Percentiles rank a stretch among this genome's conserved stretches.
Conservation (phyloP, 495 filamentous ascomycete genomes). For the Hypoxylon fuscum region DNA sequence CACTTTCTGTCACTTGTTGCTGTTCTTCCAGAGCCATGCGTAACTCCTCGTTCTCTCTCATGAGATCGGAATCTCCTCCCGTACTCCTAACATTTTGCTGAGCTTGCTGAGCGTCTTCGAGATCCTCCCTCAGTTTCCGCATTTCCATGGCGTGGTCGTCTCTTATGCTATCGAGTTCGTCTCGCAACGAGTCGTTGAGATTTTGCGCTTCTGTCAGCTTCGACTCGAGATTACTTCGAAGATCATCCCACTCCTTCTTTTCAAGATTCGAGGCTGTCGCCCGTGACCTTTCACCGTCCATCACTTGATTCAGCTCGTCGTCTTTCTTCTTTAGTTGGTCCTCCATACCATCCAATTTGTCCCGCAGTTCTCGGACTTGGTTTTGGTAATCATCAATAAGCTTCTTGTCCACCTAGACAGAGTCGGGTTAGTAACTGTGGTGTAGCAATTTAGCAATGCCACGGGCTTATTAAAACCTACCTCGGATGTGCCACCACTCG, state of each 20-base stretch:
- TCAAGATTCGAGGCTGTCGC: conserved; percentile 60
- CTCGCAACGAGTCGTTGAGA: conserved; percentile 76
- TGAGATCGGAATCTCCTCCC: conserved; percentile 66
- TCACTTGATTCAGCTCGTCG: conserved; percentile 54
- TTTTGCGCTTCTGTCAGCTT: conserved; percentile 81
- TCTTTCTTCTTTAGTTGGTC: conserved; percentile 60
- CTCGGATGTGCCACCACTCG: conserved; percentile 57
- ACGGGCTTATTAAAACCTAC: conserved; percentile 40
- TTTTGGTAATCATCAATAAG: conserved; percentile 78
- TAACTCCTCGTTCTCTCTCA: conserved; percentile 75
- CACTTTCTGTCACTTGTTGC: conserved; percentile 86
- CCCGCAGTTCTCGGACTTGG: conserved; percentile 77
- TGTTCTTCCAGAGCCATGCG: conserved; percentile 76
- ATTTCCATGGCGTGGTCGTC: conserved; percentile 71
- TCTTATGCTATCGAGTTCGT: conserved; percentile 78
- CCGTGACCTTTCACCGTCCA: conserved; percentile 55
- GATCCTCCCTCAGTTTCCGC: conserved; percentile 68
- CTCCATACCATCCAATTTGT: conserved; percentile 78
- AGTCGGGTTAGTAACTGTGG: conserved; percentile 2
- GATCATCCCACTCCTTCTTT: conserved; percentile 75
- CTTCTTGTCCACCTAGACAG: conserved; percentile 69
- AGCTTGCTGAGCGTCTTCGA: conserved; percentile 65
- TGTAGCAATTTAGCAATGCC: too few relatives aligned
- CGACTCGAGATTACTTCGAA: conserved; percentile 76
- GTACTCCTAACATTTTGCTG: conserved; percentile 43